These are phyloP conservation scores for Talaromyces borbonicus DNA, from an alignment of 495 filamentous ascomycete species.

Conservation along the genomic window DNA sequence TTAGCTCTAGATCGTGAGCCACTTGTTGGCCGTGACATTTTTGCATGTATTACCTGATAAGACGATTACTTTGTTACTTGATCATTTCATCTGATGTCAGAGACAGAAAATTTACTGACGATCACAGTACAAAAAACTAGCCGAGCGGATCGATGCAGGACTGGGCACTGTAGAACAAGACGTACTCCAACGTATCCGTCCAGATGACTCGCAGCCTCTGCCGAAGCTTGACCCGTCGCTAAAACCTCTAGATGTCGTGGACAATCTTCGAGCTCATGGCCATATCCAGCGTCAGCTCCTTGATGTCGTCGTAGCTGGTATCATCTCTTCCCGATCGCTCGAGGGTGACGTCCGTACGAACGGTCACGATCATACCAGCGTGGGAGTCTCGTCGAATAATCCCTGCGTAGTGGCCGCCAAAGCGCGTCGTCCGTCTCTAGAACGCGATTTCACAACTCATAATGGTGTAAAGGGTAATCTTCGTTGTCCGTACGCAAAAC, in stretches of 20 bases:
- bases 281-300: conserved; percentile 34
- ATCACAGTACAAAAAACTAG: conserved; percentile 21
- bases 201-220: not conserved
- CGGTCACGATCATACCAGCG: not conserved
- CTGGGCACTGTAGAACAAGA: not conserved
- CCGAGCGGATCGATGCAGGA: conserved; percentile 17
- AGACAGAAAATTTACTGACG: conserved; percentile 9
- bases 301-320: conserved; percentile 28
- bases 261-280: conserved; percentile 31
- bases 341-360: not conserved
- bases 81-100: not conserved
- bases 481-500: conserved; percentile 38
- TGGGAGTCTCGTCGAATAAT: conserved; percentile 12
- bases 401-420: conserved; percentile 31
- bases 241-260: conserved; percentile 36
- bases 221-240: conserved; percentile 11
- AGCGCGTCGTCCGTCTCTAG: conserved; percentile 22
- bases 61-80: conserved; percentile 13
- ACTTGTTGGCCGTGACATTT: conserved; percentile 39
- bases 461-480: conserved; percentile 31
- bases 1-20: conserved; percentile 54
- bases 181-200: conserved; percentile 2
- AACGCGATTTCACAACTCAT: conserved; percentile 39
- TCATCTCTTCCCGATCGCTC: conserved; percentile 29
- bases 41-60: conserved; percentile 44